phyloP scores from a whole-genome alignment of 2,329 filamentous ascomycete genomes.

The Xylariomycetidae sp. region DNA sequence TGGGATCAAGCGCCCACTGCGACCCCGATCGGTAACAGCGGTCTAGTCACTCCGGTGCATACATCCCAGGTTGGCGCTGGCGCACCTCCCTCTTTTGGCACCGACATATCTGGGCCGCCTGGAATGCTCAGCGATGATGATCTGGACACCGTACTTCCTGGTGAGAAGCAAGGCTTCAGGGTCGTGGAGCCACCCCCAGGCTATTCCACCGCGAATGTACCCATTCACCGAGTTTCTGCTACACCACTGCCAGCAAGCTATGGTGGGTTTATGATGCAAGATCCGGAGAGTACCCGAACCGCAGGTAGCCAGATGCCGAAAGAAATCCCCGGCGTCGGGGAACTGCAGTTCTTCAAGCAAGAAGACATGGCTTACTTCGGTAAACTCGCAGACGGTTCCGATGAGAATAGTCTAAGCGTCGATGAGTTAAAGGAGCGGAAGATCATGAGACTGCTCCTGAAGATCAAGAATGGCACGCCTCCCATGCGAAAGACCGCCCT shows the following conservation, averaged over 20 bases:
- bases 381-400: slow-evolving; percentile 89
- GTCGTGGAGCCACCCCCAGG: slow-evolving; percentile 85
- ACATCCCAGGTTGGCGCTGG: slow-evolving; percentile 55
- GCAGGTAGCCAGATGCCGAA: slow-evolving; percentile 89
- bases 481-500: slow-evolving; percentile 98
- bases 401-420: slow-evolving; percentile 86
- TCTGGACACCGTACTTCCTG: slow-evolving; percentile 83
- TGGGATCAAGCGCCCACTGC: slow-evolving; percentile 89
- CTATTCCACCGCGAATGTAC: slow-evolving; percentile 77
- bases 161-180: slow-evolving; percentile 87
- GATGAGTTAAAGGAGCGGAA: slow-evolving; percentile 97
- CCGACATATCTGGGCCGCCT: slow-evolving; percentile 75
- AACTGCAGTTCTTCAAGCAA: slow-evolving; percentile 96
- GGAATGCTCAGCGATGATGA: slow-evolving; percentile 87
- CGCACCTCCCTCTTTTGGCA: slow-evolving; percentile 65
- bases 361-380: slow-evolving; percentile 99
- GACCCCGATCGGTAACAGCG: slow-evolving; percentile 68
- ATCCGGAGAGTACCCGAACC: slow-evolving; percentile 76
- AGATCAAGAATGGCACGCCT: slow-evolving; percentile 98
- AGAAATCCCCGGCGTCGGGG: slow-evolving; percentile 92
- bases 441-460: slow-evolving; percentile 93
- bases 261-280: slow-evolving; percentile 91
- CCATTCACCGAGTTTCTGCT: slow-evolving; percentile 69
- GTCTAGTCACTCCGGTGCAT: slow-evolving; percentile 75
- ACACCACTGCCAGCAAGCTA: slow-evolving; percentile 67